phyloP scores from a whole-genome alignment of 2,329 filamentous ascomycete species.

The Penicillium hordei region DNA sequence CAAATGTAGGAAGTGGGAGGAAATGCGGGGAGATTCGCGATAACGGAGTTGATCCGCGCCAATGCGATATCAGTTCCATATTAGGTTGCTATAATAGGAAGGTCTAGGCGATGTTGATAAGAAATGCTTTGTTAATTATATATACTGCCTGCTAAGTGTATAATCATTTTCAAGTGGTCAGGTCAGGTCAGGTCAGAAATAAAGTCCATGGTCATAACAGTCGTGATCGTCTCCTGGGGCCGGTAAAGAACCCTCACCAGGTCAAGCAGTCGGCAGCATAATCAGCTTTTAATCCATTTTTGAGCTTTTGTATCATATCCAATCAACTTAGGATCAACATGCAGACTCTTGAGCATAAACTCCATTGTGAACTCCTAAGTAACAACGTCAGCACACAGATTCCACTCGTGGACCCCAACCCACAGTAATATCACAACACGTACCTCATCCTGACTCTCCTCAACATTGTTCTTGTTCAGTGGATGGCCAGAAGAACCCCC shows the following conservation, averaged over 20 bases:
- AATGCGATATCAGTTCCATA: slow-evolving; percentile 9
- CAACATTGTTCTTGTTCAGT: slow-evolving; percentile 30
- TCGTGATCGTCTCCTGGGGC: neutral
- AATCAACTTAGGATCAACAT: slow-evolving; percentile 62
- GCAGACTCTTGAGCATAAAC: slow-evolving; percentile 66
- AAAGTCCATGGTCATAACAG: neutral
- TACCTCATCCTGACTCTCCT: slow-evolving; percentile 38
- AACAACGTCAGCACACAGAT: slow-evolving; percentile 7
- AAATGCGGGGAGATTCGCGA: slow-evolving; percentile 15
- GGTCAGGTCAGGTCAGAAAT: neutral
- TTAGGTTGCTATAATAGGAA: slow-evolving; percentile 12
- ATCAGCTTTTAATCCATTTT: slow-evolving; percentile 50
- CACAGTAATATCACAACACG: neutral
- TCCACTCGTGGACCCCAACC: neutral
- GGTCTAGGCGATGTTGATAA: slow-evolving; percentile 12
- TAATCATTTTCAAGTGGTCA: neutral
- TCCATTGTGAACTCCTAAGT: slow-evolving; percentile 65
- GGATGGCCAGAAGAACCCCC: slow-evolving; percentile 35
- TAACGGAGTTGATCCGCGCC: slow-evolving; percentile 8
- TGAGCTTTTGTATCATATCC: slow-evolving; percentile 61
- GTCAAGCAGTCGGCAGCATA: neutral
- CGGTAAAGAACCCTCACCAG: neutral
- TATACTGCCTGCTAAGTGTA: neutral
- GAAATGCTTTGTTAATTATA: neutral
- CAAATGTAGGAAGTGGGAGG: neutral